phyloP scores from a whole-genome alignment of 2,329 filamentous ascomycete genomes.

The Dryadomyces sulphureus region DNA sequence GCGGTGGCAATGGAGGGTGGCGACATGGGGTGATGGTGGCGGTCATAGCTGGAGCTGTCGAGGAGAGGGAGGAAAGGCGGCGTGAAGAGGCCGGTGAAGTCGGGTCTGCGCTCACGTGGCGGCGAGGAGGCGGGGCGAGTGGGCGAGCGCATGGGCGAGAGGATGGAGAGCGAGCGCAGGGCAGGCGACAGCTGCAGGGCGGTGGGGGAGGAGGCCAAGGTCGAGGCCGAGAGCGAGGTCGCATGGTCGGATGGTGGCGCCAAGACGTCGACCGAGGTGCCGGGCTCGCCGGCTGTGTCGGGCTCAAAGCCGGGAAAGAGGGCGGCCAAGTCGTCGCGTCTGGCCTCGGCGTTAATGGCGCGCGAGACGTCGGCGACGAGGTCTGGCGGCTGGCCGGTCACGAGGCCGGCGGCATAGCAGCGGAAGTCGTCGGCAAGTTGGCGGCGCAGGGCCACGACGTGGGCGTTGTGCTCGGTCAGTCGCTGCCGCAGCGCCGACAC shows the following conservation, averaged over 20 bases:
- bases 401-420: slow-evolving; percentile 33
- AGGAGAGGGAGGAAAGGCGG: slow-evolving; percentile 48
- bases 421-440: slow-evolving; percentile 43
- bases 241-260: not conserved
- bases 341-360: slow-evolving; percentile 25
- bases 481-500: slow-evolving; percentile 36
- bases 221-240: not conserved
- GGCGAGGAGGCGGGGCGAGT: not conserved
- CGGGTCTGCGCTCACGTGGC: slow-evolving; percentile 30
- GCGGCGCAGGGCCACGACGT: slow-evolving; percentile 40
- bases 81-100: slow-evolving; percentile 48
- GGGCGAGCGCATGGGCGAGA: slow-evolving; percentile 11
- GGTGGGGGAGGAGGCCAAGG: slow-evolving; percentile 7
- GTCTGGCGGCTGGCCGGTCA: slow-evolving; percentile 30
- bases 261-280: not conserved
- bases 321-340: slow-evolving; percentile 27
- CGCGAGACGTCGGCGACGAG: slow-evolving; percentile 30
- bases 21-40: not conserved
- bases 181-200: slow-evolving; percentile 14
- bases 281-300: slow-evolving; percentile 16
- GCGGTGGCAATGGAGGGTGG: not conserved
- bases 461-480: slow-evolving; percentile 40
- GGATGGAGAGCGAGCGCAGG: too few relatives aligned
- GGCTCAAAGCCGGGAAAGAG: slow-evolving; percentile 18
- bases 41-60: slow-evolving; percentile 19